These are phyloP conservation scores for Aspergillus mulundensis DNA, from an alignment of 495 filamentous ascomycete species.

Conservation along the genomic window DNA sequence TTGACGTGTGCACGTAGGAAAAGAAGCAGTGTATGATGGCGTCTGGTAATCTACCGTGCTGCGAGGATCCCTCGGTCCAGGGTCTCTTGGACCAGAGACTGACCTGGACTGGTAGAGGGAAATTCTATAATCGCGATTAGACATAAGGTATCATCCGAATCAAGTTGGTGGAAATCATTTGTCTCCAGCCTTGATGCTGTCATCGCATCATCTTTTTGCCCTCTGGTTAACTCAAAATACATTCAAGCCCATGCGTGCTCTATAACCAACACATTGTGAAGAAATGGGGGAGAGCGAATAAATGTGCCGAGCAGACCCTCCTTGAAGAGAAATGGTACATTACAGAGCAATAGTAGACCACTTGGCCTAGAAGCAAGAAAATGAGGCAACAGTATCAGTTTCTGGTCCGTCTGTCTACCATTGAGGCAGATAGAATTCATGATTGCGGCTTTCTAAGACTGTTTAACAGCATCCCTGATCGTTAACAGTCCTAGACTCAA, in stretches of 20 bases:
- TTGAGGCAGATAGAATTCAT: neutral
- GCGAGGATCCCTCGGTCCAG: neutral
- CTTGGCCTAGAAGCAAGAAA: slow-evolving; percentile 12
- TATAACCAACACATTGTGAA: slow-evolving; percentile 20
- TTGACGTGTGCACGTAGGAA: neutral
- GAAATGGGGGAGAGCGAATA: neutral
- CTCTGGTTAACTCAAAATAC: slow-evolving; percentile 11
- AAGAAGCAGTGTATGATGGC: neutral
- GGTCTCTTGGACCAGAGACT: too few species aligned
- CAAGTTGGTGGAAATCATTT: neutral
- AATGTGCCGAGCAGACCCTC: slow-evolving; percentile 3
- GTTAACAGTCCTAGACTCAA: neutral
- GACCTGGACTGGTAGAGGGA: neutral
- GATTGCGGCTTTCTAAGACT: neutral
- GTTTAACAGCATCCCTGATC: neutral
- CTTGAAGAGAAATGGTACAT: slow-evolving; percentile 11
- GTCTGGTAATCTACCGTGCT: neutral
- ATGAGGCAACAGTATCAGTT: neutral
- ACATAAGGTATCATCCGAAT: slow-evolving; percentile 7
- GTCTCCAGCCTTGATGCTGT: slow-evolving; percentile 5
- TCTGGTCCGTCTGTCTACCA: slow-evolving; percentile 7
- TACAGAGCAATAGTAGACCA: slow-evolving; percentile 16
- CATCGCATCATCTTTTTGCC: slow-evolving; percentile 2
- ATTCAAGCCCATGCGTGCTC: slow-evolving; percentile 22
- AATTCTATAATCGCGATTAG: slow-evolving; percentile 7